These are phyloP conservation scores for Hypoxylon crocopeplum DNA, from an alignment of 495 filamentous ascomycete species.

Conservation along the genomic window DNA sequence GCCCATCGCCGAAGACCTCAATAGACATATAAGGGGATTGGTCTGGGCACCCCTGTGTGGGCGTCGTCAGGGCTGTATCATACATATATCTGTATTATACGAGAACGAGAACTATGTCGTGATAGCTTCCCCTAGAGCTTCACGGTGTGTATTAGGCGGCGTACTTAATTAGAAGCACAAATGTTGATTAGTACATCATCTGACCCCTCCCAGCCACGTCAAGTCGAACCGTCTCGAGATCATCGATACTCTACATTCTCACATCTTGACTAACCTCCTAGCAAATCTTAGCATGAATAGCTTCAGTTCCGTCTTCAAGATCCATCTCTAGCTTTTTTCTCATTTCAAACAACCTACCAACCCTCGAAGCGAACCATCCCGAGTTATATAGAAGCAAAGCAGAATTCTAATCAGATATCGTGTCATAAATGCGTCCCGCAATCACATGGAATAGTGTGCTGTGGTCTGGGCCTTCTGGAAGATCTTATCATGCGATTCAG, in stretches of 20 bases:
- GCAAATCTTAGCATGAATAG: neutral
- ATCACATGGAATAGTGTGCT: too few relatives aligned
- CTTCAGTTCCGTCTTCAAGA: neutral
- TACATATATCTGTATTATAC: constrained; percentile 30
- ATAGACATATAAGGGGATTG: neutral
- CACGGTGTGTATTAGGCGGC: constrained; percentile 4
- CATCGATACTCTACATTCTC: neutral
- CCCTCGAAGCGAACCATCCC: too few relatives aligned
- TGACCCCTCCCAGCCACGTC: neutral
- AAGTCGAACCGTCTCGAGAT: neutral
- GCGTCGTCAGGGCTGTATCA: constrained; percentile 6
- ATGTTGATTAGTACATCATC: constrained; percentile 17
- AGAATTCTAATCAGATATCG: too few relatives aligned
- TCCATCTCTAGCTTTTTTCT: too few relatives aligned
- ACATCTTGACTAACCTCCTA: neutral
- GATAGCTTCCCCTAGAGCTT: neutral
- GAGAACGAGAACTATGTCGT: neutral
- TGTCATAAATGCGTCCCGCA: too few relatives aligned
- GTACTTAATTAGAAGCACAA: constrained; percentile 4
- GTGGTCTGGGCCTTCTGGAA: too few relatives aligned
- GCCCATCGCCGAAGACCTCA: neutral
- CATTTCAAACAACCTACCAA: too few relatives aligned
- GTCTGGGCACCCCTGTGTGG: neutral
- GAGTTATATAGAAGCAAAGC: too few relatives aligned
- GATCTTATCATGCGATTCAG: neutral